phyloP scores from a whole-genome alignment of 2,329 filamentous ascomycete genomes.

The Fonsecaea monophora region DNA sequence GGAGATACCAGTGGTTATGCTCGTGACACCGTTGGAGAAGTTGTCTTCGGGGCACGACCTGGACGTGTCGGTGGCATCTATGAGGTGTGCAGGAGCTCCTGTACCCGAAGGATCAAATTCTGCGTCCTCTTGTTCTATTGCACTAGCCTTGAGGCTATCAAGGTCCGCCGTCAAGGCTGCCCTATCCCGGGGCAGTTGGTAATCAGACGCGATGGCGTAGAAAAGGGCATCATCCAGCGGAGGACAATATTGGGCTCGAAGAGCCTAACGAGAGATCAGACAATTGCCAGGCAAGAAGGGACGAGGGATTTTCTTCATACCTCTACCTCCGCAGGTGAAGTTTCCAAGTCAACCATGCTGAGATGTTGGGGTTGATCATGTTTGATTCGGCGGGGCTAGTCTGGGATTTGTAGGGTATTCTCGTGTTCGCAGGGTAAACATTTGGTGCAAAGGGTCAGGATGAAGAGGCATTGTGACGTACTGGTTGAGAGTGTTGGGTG shows the following conservation, averaged over 20 bases:
- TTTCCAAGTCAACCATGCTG: constrained; percentile 24
- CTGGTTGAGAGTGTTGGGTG: not conserved
- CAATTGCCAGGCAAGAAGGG: not conserved
- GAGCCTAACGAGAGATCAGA: constrained; percentile 25
- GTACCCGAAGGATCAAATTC: constrained; percentile 38
- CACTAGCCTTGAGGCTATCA: constrained; percentile 69
- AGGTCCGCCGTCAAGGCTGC: constrained; percentile 66
- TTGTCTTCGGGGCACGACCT: constrained; percentile 31
- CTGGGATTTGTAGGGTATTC: not conserved
- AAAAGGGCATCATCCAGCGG: constrained; percentile 79
- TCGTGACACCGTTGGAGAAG: constrained; percentile 36
- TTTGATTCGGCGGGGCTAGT: constrained; percentile 13
- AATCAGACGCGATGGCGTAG: constrained; percentile 76
- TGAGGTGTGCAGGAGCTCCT: constrained; percentile 40
- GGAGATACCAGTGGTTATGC: constrained; percentile 37
- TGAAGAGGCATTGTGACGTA: not conserved
- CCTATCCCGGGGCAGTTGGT: constrained; percentile 63
- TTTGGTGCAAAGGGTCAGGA: not conserved
- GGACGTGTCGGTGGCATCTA: constrained; percentile 45
- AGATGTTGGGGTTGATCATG: constrained; percentile 21
- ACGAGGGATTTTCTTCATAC: not conserved
- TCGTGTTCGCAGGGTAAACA: not conserved
- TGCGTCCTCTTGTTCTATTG: constrained; percentile 65
- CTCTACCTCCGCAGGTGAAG: constrained; percentile 20
- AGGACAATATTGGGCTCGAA: constrained; percentile 70